Evolutionary conservation across 176 grass and related monocot genomes (phyloP).

Genomic region (Miscanthus lutarioriparius): DNA sequence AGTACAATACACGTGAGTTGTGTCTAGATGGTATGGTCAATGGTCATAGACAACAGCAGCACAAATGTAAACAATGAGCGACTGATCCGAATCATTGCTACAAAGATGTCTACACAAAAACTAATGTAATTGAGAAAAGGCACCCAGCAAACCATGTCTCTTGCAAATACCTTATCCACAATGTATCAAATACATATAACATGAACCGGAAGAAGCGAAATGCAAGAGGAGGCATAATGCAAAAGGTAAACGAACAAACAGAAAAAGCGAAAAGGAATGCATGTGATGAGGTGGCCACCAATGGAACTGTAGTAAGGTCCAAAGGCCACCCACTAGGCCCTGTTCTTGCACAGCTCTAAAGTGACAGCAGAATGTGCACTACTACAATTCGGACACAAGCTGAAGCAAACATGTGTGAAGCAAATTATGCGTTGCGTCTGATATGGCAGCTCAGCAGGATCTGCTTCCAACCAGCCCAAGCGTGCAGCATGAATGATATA

Average conservation of each 20-base stretch:
- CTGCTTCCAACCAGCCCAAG: neutral
- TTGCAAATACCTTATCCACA: constrained; percentile 11
- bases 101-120: neutral
- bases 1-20: too few relatives aligned
- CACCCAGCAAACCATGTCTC: neutral
- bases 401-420: constrained; percentile 3
- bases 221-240: neutral
- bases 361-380: constrained; percentile 28
- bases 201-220: constrained; percentile 10
- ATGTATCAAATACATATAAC: constrained; percentile 20
- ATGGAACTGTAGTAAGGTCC: neutral
- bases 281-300: constrained; percentile 12
- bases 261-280: constrained; percentile 5
- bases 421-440: neutral
- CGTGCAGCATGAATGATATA: neutral
- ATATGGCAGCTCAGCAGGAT: neutral
- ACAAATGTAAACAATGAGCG: neutral
- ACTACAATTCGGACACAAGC: constrained; percentile 3
- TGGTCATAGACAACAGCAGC: neutral
- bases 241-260: constrained; percentile 33
- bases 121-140: neutral
- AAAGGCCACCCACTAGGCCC: neutral
- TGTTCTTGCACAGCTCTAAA: constrained; percentile 13
- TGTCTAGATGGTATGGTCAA: neutral
- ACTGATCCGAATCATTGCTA: constrained; percentile 10